Percentiles rank a stretch among this genome's conserved stretches.
Evolutionary conservation across 805 yeast genomes (phyloP).

Genomic region (Pichia deserticola): DNA sequence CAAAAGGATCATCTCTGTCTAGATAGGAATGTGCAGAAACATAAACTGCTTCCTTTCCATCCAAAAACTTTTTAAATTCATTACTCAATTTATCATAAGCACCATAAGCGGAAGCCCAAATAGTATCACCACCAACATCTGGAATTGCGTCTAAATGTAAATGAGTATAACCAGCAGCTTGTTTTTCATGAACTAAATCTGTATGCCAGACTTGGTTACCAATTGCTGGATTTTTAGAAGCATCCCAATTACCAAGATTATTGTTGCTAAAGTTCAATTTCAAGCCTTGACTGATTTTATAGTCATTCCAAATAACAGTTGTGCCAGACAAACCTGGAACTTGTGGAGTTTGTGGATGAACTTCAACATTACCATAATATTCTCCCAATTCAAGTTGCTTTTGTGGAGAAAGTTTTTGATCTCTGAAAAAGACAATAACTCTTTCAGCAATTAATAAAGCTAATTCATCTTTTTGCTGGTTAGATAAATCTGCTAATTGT

Average conservation of each 20-base stretch:
- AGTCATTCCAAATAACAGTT: constrained; percentile 37
- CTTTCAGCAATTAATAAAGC: constrained; percentile 42
- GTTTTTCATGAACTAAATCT: constrained; percentile 43
- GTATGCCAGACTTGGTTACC: constrained; percentile 40
- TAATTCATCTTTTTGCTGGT: constrained; percentile 39
- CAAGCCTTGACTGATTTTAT: constrained; percentile 20
- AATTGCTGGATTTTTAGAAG: constrained; percentile 3
- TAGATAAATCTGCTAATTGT: constrained; percentile 35
- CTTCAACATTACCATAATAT: constrained; percentile 39
- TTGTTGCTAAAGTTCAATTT: constrained; percentile 14
- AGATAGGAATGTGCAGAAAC: constrained; percentile 33
- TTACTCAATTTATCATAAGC: constrained; percentile 50
- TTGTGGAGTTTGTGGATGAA: constrained; percentile 30
- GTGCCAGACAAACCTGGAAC: constrained; percentile 32
- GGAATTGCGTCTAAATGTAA: constrained; percentile 47
- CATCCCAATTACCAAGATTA: constrained; percentile 16
- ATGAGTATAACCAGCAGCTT: constrained; percentile 50
- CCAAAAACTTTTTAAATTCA: constrained; percentile 41
- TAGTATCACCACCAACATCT: constrained; percentile 47
- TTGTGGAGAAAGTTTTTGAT: constrained; percentile 38
- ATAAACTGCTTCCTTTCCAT: constrained; percentile 42
- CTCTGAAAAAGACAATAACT: constrained; percentile 43
- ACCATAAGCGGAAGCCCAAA: constrained; percentile 50
- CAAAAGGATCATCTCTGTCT: constrained; percentile 37
- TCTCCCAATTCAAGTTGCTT: constrained; percentile 38